Evolutionary conservation across 2,329 filamentous ascomycete genomes (phyloP).

Genomic region (Xylariaceae sp.): DNA sequence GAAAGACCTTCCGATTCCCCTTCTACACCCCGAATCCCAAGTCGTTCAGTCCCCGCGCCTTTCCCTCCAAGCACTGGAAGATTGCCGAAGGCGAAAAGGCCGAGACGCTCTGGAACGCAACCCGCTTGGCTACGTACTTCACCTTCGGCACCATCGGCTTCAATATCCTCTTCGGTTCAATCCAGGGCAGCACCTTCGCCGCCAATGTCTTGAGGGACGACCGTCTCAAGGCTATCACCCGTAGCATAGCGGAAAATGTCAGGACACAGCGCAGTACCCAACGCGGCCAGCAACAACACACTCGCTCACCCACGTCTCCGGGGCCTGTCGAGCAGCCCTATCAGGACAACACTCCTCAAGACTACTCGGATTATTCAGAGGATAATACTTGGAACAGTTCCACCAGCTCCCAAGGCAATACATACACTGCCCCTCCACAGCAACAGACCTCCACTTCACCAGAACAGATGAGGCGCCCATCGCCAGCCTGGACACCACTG

Average conservation of each 20-base stretch:
- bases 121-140: constrained; percentile 36
- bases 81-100: constrained; percentile 29
- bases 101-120: constrained; percentile 34
- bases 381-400: no score
- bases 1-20: constrained; percentile 39
- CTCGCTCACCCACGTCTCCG: no score
- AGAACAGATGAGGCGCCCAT: no score
- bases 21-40: constrained; percentile 36
- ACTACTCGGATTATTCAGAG: no score
- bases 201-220: background rate
- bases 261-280: no score
- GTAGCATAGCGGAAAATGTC: no score
- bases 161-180: constrained; percentile 30
- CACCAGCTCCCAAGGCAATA: no score
- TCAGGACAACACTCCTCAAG: no score
- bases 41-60: constrained; percentile 31
- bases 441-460: no score
- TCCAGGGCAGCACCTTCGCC: constrained; percentile 4
- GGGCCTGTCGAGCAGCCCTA: no score
- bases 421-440: no score
- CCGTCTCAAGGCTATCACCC: background rate
- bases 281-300: no score
- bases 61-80: constrained; percentile 25
- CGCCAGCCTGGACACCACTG: background rate
- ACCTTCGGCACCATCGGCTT: constrained; percentile 24